Base-by-base conservation (phyloP, 164 flowering plant species). In the Kalanchoe fedtschenkoi region DNA sequence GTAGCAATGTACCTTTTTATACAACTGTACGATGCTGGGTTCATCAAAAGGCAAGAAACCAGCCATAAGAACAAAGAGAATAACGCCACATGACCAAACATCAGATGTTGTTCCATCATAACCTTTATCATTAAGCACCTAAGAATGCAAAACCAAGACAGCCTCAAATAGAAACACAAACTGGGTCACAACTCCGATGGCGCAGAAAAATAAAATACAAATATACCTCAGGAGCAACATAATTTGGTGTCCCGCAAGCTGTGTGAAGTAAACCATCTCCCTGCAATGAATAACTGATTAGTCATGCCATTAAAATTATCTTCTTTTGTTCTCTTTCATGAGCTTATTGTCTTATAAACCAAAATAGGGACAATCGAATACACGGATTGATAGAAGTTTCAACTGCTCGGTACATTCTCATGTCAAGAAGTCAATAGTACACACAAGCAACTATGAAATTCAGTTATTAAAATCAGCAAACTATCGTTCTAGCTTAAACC, bases 11-110 rank as follows among this genome's bases (percentile, higher is more conserved):
- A 89, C 98, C 62, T 81, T 89, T 66, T 62, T 78, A 67, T 88
- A 93, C 74, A 93, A 78, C 63, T 74, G 71, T 71, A 76, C 64
- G 54, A 81, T 80, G 68, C 76, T 93, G 28, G 82, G 35, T 37
- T 93, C 97, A 75, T 93, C 98, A 76, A 93, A 93, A 62, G 97
- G 98, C 75, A 91, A 80, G 78, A 76, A 87, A 10, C 96, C 96
- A 63, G 97, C 97, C 88, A 89, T 78, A 34, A 93, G 85, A 63
- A 93, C 99, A 80, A 80, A 93, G 26, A 93, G 87, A 68, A 93
- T 93, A 57, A 93, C 95, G 24, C 97, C 97, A 70, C 97, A 93
- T 29, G 98, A 93, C 99, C 99, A 93, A 46, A 93, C 43, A 74
- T 93, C 99, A 47, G 97, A 72, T 39, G 97, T 24, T 60, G 90